Conservation (phyloP, 805 yeast species). For the Candida koratica region DNA sequence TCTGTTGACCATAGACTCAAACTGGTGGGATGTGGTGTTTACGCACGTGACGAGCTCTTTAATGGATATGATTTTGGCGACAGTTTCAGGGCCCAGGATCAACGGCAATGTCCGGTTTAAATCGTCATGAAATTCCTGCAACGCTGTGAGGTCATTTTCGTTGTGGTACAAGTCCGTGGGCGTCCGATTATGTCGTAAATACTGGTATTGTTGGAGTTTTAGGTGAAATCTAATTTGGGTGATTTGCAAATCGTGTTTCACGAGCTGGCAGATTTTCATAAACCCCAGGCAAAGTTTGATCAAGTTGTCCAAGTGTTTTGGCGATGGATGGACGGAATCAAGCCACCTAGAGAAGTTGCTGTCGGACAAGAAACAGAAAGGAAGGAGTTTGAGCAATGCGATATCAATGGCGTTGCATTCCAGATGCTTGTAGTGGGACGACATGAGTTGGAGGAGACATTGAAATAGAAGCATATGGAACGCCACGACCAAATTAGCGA, state of each 20-base stretch:
- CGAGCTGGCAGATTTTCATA: constrained; percentile 18
- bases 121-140: not conserved
- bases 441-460: constrained; percentile 21
- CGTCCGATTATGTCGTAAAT: no score
- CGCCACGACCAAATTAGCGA: constrained; percentile 20
- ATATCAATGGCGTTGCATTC: constrained; percentile 13
- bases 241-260: constrained; percentile 9
- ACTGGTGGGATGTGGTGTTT: not conserved
- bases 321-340: constrained; percentile 7
- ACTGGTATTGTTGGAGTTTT: constrained; percentile 7
- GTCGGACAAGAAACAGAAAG: constrained; percentile 17
- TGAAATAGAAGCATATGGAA: constrained; percentile 29
- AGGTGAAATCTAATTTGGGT: constrained; percentile 8
- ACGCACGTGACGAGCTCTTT: not conserved
- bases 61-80: not conserved
- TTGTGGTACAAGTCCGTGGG: not conserved
- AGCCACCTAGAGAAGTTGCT: constrained; percentile 25
- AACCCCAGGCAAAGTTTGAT: constrained; percentile 25
- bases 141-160: not conserved
- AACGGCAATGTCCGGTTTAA: not conserved
- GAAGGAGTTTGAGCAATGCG: constrained; percentile 13
- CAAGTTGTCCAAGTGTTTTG: constrained; percentile 20
- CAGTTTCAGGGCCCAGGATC: not conserved
- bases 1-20: not conserved
- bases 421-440: constrained; percentile 15